phyloP scores from a whole-genome alignment of 495 filamentous ascomycete species.

The Aspergillus avenaceus region DNA sequence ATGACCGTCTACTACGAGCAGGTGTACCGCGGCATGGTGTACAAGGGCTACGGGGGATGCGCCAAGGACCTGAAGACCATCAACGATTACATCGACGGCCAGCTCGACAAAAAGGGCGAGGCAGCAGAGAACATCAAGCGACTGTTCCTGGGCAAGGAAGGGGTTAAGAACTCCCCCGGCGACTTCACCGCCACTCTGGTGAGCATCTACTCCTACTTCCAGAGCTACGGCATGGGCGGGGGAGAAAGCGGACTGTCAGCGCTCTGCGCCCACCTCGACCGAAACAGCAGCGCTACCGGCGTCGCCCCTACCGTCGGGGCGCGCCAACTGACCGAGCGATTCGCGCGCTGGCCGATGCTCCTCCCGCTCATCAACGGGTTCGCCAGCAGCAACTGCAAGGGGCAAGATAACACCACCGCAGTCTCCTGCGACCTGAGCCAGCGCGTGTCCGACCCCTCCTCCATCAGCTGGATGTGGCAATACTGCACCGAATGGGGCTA shows the following conservation, averaged over 20 bases:
- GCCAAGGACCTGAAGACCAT: constrained; percentile 50
- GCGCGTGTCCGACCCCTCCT: constrained; percentile 27
- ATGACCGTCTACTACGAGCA: constrained; percentile 57
- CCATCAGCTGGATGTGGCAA: constrained; percentile 56
- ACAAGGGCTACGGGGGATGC: constrained; percentile 50
- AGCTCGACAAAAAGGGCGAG: constrained; percentile 30
- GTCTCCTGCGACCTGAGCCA: constrained; percentile 40
- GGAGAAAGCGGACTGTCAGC: constrained; percentile 30
- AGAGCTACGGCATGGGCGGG: constrained; percentile 44
- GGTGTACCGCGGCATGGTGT: constrained; percentile 49
- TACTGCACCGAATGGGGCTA: constrained; percentile 59
- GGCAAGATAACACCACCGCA: constrained; percentile 22
- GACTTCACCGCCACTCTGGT: constrained; percentile 44
- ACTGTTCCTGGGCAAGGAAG: constrained; percentile 45
- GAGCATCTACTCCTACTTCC: constrained; percentile 40
- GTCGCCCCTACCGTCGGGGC: constrained; percentile 36
- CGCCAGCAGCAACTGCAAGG: constrained; percentile 35
- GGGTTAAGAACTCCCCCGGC: constrained; percentile 44
- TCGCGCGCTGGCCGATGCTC: constrained; percentile 43
- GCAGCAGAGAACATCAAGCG: constrained; percentile 41
- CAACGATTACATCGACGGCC: constrained; percentile 48
- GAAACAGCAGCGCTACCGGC: constrained; percentile 28
- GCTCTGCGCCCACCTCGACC: constrained; percentile 47
- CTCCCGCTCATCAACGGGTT: constrained; percentile 38
- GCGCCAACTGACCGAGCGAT: constrained; percentile 39